Evolutionary conservation across 2,329 filamentous ascomycete species (phyloP).

Genomic region (Sclerotinia subarctica): DNA sequence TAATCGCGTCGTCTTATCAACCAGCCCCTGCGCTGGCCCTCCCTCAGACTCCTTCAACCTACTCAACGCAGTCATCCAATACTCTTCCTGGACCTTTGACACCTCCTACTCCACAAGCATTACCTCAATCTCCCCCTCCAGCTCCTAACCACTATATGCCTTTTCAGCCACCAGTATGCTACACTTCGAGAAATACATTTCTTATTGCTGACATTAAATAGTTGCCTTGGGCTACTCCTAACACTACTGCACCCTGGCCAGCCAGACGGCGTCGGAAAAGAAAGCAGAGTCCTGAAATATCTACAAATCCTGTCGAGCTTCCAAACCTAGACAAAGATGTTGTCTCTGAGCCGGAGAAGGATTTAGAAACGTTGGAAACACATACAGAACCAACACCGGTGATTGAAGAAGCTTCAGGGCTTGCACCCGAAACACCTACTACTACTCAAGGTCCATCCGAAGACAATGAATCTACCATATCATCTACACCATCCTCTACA

Average conservation of each 20-base stretch:
- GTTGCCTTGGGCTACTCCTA: constrained; percentile 56
- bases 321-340: constrained; percentile 22
- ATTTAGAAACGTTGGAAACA: not conserved
- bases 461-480: constrained; percentile 44
- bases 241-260: constrained; percentile 52
- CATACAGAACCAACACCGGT: not conserved
- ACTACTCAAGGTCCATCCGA: constrained; percentile 44
- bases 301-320: constrained; percentile 31
- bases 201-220: constrained; percentile 39
- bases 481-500: constrained; percentile 54
- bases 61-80: constrained; percentile 37
- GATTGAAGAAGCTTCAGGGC: not conserved
- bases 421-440: constrained; percentile 1
- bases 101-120: constrained; percentile 46
- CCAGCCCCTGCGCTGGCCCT: constrained; percentile 43
- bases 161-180: constrained; percentile 52
- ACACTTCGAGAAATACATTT: constrained; percentile 7
- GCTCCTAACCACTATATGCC: constrained; percentile 30
- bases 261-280: constrained; percentile 42
- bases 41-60: constrained; percentile 41
- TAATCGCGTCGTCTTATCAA: constrained; percentile 44
- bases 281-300: constrained; percentile 41
- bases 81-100: constrained; percentile 42
- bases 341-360: not conserved
- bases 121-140: constrained; percentile 32